Conservation (phyloP, 2,329 filamentous ascomycete species). For the Aspergillus pseudoterreus region DNA sequence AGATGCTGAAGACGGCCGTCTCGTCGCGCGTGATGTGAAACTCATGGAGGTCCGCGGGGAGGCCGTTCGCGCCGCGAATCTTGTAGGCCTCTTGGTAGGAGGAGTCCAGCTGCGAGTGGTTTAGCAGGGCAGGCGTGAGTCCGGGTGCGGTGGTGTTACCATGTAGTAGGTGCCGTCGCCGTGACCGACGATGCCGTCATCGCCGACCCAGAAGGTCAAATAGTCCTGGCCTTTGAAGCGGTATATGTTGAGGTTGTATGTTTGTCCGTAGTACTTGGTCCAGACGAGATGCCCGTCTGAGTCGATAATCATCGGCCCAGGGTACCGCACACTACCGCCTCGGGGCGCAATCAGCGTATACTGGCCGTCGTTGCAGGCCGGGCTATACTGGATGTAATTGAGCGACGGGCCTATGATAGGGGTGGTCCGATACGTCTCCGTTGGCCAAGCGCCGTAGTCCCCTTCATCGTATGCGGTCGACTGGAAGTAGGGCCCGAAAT, state of each 20-base stretch:
- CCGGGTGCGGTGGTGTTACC: conserved; percentile 22
- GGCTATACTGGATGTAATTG: conserved; percentile 21
- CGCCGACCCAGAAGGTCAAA: conserved; percentile 50
- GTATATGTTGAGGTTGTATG: conserved; percentile 47
- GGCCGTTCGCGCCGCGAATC: conserved; percentile 35
- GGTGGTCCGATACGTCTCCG: conserved; percentile 23
- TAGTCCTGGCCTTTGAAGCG: conserved; percentile 43
- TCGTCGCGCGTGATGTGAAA: conserved; percentile 42
- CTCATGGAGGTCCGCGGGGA: conserved; percentile 42
- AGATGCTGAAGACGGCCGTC: conserved; percentile 43
- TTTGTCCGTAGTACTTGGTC: conserved; percentile 38
- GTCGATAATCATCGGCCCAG: conserved; percentile 46
- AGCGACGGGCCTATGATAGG: conserved; percentile 21
- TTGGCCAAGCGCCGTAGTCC: conserved; percentile 22
- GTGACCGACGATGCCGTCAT: conserved; percentile 43
- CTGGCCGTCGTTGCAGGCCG: conserved; percentile 34
- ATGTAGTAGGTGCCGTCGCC: conserved; percentile 48
- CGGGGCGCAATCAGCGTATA: conserved; percentile 42
- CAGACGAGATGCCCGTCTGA: conserved; percentile 44
- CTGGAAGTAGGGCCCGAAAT: conserved; percentile 13
- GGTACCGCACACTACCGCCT: conserved; percentile 28
- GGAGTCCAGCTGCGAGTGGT: conserved; percentile 23
- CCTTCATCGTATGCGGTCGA: conserved; percentile 17
- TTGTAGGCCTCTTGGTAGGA: conserved; percentile 34
- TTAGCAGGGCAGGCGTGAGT: neutral